Conservation (phyloP, 2,329 filamentous ascomycete genomes). For the Beauveria sp. region DNA sequence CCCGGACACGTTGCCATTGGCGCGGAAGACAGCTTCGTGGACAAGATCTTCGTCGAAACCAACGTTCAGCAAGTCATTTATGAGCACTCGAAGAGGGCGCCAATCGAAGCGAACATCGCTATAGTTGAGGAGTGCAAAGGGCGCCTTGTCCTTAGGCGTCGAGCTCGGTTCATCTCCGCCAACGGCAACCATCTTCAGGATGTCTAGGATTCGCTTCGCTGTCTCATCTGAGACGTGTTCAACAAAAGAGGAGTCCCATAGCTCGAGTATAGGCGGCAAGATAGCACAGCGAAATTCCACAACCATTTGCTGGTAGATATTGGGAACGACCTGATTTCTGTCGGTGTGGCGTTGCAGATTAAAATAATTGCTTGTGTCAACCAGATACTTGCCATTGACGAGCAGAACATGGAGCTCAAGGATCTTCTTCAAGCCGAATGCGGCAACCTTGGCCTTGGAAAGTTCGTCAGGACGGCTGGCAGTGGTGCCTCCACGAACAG, state of each 20-base stretch:
- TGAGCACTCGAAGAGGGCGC: conserved; percentile 23
- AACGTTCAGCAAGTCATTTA: conserved; percentile 26
- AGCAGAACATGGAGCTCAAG: conserved; percentile 73
- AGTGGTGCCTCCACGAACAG: conserved; percentile 22
- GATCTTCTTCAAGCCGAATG: conserved; percentile 67
- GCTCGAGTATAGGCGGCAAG: conserved; percentile 63
- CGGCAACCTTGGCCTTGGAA: conserved; percentile 41
- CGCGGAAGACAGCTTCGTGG: conserved; percentile 74
- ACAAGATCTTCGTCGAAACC: conserved; percentile 51
- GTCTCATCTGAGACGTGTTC: conserved; percentile 73
- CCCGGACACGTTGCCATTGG: conserved; percentile 54
- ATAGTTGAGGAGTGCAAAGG: conserved; percentile 36
- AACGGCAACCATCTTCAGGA: conserved; percentile 68
- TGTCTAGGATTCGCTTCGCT: conserved; percentile 72
- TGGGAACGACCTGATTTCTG: conserved; percentile 31
- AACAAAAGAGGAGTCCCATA: conserved; percentile 81
- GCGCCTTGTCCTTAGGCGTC: conserved; percentile 50
- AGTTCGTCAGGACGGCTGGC: conserved; percentile 39
- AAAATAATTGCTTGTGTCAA: conserved; percentile 61
- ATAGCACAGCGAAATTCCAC: conserved; percentile 79
- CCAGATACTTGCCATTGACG: conserved; percentile 68
- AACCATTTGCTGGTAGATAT: conserved; percentile 63
- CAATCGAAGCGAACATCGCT: conserved; percentile 40
- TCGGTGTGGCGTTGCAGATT: conserved; percentile 36
- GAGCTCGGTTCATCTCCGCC: conserved; percentile 67